Percentiles rank a stretch among this genome's conserved stretches.
These are phyloP conservation scores for Westerdykella aurantiaca DNA, from an alignment of 2,329 filamentous ascomycete species.

Conservation along the genomic window DNA sequence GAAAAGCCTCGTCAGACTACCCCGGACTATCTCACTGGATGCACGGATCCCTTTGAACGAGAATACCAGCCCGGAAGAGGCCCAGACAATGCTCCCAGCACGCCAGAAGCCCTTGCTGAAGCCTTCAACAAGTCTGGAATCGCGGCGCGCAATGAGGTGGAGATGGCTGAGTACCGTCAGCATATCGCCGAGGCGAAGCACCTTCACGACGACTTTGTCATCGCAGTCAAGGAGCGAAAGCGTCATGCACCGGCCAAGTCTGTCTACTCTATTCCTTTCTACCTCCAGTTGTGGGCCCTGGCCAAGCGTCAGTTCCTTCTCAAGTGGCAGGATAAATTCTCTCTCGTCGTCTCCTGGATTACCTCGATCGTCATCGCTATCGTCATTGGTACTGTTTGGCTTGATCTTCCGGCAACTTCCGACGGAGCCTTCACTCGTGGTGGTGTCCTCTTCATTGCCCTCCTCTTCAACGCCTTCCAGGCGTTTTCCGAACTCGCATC, in stretches of 20 bases:
- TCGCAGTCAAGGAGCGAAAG: slow-evolving; percentile 72
- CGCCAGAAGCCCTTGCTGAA: slow-evolving; percentile 58
- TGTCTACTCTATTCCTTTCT: slow-evolving; percentile 78
- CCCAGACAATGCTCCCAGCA: slow-evolving; percentile 61
- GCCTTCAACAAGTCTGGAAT: slow-evolving; percentile 64
- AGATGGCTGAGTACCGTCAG: slow-evolving; percentile 66
- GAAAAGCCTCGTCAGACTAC: slow-evolving; percentile 72
- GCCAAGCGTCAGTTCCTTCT: slow-evolving; percentile 80
- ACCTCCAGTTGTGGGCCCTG: slow-evolving; percentile 74
- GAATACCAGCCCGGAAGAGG: slow-evolving; percentile 65
- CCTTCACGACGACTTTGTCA: slow-evolving; percentile 68
- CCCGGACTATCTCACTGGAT: slow-evolving; percentile 75
- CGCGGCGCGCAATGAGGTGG: slow-evolving; percentile 52
- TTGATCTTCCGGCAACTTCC: slow-evolving; percentile 58
- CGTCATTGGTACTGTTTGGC: slow-evolving; percentile 72
- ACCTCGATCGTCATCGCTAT: slow-evolving; percentile 69
- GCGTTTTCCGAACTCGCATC: slow-evolving; percentile 71
- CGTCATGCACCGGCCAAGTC: slow-evolving; percentile 66
- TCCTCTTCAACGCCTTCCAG: slow-evolving; percentile 84
- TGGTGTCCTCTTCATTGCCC: slow-evolving; percentile 71
- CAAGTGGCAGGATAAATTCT: slow-evolving; percentile 79
- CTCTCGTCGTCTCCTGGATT: slow-evolving; percentile 67
- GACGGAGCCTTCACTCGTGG: slow-evolving; percentile 74
- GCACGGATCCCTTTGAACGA: slow-evolving; percentile 78
- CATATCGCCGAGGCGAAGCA: slow-evolving; percentile 59